These are phyloP conservation scores for Penicillium psychrosexuale DNA, from an alignment of 2,329 filamentous ascomycete genomes.

Conservation along the genomic window DNA sequence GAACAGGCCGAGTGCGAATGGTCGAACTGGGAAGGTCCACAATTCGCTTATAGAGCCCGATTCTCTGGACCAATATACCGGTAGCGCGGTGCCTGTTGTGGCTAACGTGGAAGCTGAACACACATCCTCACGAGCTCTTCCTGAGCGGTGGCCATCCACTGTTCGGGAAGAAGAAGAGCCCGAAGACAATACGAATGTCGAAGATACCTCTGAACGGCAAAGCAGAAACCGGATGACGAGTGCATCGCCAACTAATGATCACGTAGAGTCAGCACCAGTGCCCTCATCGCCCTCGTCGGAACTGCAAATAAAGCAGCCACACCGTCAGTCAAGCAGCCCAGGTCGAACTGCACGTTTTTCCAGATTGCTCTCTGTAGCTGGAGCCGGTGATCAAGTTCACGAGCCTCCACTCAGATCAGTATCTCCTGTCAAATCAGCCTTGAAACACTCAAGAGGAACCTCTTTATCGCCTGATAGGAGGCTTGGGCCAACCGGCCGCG, in stretches of 20 bases:
- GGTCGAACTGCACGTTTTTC: slow-evolving; percentile 58
- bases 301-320: slow-evolving; percentile 12
- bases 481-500: slow-evolving; percentile 18
- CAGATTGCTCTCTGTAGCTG: slow-evolving; percentile 48
- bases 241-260: slow-evolving; percentile 11
- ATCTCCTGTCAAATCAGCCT: slow-evolving; percentile 60
- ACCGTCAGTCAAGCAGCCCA: slow-evolving; percentile 45
- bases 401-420: slow-evolving; percentile 58
- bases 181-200: background rate
- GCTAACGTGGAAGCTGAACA: slow-evolving; percentile 3
- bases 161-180: slow-evolving; percentile 14
- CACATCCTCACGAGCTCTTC: slow-evolving; percentile 12
- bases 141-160: slow-evolving; percentile 12
- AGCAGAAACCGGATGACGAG: slow-evolving; percentile 4
- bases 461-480: slow-evolving; percentile 36
- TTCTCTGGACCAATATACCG: background rate
- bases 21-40: slow-evolving; percentile 7
- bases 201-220: background rate
- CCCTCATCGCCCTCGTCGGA: slow-evolving; percentile 18
- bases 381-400: slow-evolving; percentile 50
- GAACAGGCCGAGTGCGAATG: slow-evolving; percentile 7
- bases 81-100: background rate
- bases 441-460: slow-evolving; percentile 55
- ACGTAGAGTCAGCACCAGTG: slow-evolving; percentile 17
- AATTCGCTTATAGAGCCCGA: background rate